A percentile compares a stretch with the other conserved stretches of the same genome.
Conservation (phyloP, 1,284 basidiomycete species). For the Ganoderma lucidum region DNA sequence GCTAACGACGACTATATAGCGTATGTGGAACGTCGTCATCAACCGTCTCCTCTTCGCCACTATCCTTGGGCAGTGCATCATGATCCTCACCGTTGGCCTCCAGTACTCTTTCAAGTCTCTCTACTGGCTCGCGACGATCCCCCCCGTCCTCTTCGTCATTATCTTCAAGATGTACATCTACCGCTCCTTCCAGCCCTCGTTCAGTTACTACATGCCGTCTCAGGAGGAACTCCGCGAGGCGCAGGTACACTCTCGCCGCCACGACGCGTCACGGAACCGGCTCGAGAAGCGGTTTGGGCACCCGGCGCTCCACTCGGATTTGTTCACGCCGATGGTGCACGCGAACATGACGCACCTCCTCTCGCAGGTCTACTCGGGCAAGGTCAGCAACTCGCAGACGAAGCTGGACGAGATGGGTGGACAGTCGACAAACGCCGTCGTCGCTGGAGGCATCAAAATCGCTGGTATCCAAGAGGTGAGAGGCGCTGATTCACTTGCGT, state of each 20-base stretch:
- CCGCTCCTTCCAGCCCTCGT: slow-evolving; percentile 71
- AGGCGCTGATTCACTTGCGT: neutral
- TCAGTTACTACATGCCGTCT: slow-evolving; percentile 82
- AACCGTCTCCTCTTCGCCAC: slow-evolving; percentile 84
- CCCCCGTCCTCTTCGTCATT: slow-evolving; percentile 80
- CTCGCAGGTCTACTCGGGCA: slow-evolving; percentile 77
- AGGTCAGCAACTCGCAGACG: slow-evolving; percentile 67
- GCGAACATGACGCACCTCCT: slow-evolving; percentile 84
- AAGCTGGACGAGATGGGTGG: slow-evolving; percentile 79
- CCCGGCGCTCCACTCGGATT: slow-evolving; percentile 78
- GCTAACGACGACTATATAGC: slow-evolving; percentile 51
- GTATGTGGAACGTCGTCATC: slow-evolving; percentile 91
- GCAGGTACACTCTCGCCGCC: slow-evolving; percentile 74
- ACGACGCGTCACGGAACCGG: slow-evolving; percentile 73
- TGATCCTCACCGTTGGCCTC: slow-evolving; percentile 89
- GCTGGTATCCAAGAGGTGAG: slow-evolving; percentile 77
- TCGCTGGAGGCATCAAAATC: slow-evolving; percentile 80
- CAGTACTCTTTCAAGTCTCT: slow-evolving; percentile 79
- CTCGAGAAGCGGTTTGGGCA: slow-evolving; percentile 89
- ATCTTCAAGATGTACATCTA: slow-evolving; percentile 86
- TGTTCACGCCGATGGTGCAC: slow-evolving; percentile 91
- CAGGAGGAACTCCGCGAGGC: slow-evolving; percentile 75
- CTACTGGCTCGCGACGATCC: slow-evolving; percentile 76
- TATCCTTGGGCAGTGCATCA: slow-evolving; percentile 85
- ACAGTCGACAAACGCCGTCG: slow-evolving; percentile 72